Percentiles rank a stretch among this genome's conserved stretches.
Conservation (phyloP, 257 asterid species). For the Solanum gandarillasii region DNA sequence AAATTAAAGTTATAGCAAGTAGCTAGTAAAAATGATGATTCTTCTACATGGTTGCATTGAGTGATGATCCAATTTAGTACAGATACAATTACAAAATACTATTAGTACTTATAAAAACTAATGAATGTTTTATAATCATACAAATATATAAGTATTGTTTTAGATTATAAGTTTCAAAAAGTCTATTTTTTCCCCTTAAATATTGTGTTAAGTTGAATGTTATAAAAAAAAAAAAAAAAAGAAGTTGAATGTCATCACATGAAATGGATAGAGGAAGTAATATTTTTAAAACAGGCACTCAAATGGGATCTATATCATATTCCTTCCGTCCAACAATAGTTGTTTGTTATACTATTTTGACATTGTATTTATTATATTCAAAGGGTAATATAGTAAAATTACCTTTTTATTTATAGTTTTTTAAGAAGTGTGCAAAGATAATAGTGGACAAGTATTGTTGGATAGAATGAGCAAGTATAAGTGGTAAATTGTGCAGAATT, state of each 20-base stretch:
- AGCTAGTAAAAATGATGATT: background rate
- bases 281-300: background rate
- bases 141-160: too few species aligned
- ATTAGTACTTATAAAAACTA: background rate
- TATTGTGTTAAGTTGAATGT: background rate
- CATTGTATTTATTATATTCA: too few species aligned
- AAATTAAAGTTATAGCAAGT: background rate
- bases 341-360: too few species aligned
- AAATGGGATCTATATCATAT: background rate
- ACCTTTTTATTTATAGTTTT: too few species aligned
- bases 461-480: rapidly evolving
- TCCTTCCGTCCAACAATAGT: too few species aligned
- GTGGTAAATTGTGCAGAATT: background rate
- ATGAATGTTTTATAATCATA: background rate
- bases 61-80: background rate
- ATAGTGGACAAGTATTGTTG: too few species aligned
- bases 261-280: background rate
- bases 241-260: too few species aligned
- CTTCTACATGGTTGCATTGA: background rate
- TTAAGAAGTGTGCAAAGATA: too few species aligned
- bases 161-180: background rate
- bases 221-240: too few species aligned
- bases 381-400: too few species aligned
- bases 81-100: background rate
- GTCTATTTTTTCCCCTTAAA: too few species aligned